Conservation (phyloP, 148 eudicot species). For the Fallopia convolvulus region DNA sequence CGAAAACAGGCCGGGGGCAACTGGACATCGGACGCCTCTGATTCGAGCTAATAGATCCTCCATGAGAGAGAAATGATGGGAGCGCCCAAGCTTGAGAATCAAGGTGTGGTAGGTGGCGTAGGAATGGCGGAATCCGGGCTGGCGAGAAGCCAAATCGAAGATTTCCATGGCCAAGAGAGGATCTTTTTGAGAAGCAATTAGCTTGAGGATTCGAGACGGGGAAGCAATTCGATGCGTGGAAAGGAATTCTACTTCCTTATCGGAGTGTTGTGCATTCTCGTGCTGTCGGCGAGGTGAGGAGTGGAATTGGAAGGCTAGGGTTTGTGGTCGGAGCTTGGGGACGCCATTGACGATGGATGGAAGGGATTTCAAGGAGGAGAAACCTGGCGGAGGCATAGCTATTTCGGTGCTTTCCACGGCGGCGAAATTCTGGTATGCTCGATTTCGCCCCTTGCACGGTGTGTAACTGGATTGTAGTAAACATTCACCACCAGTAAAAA, state of each 20-base stretch:
- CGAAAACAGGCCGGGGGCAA: slow-evolving; percentile 59
- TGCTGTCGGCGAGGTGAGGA: not conserved
- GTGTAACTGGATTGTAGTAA: not conserved
- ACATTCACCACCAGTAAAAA: too few species aligned
- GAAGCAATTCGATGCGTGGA: slow-evolving; percentile 36
- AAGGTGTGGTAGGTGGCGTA: slow-evolving; percentile 52
- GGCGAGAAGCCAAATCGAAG: slow-evolving; percentile 67
- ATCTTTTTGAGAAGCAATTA: slow-evolving; percentile 64
- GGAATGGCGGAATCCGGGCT: slow-evolving; percentile 57
- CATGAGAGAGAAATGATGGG: slow-evolving; percentile 66
- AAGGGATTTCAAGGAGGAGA: not conserved
- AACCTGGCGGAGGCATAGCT: not conserved
- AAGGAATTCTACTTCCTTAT: slow-evolving; percentile 15
- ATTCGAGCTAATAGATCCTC: slow-evolving; percentile 35
- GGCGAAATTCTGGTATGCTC: not conserved
- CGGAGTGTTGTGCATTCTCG: not conserved
- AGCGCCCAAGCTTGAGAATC: slow-evolving; percentile 57
- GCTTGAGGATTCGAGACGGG: slow-evolving; percentile 52
- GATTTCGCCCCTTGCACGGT: not conserved
- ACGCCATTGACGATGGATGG: slow-evolving; percentile 7
- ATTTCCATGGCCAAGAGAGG: slow-evolving; percentile 84
- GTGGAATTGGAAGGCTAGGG: slow-evolving; percentile 1
- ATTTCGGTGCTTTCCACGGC: not conserved
- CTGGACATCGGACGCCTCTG: slow-evolving; percentile 27
- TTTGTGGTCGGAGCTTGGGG: not conserved